Percentiles rank a stretch among this genome's conserved stretches.
These are phyloP conservation scores for Elaeis guineensis DNA, from an alignment of 176 grass and related monocot species.

Conservation along the genomic window DNA sequence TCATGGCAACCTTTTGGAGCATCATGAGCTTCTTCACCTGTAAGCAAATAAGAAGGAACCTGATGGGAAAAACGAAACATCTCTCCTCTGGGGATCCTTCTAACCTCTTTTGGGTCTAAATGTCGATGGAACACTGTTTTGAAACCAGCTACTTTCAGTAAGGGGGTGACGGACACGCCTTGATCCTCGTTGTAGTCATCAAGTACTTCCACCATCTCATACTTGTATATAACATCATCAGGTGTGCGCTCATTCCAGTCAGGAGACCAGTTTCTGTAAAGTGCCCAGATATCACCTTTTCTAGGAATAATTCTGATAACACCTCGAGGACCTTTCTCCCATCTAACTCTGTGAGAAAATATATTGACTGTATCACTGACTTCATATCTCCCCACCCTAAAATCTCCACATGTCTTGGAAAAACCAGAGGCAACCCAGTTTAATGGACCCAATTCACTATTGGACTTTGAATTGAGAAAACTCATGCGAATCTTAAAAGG, in stretches of 20 bases:
- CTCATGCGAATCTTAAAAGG: slow-evolving; percentile 64
- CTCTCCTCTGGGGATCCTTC: slow-evolving; percentile 50
- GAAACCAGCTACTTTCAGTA: slow-evolving; percentile 64
- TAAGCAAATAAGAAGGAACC: slow-evolving; percentile 56
- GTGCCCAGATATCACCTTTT: slow-evolving; percentile 65
- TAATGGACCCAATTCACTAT: slow-evolving; percentile 52
- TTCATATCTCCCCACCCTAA: slow-evolving; percentile 55
- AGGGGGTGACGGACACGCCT: slow-evolving; percentile 37
- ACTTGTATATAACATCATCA: slow-evolving; percentile 51
- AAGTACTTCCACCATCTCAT: slow-evolving; percentile 57
- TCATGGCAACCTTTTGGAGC: slow-evolving; percentile 65
- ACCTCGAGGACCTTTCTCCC: slow-evolving; percentile 45
- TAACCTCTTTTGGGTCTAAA: slow-evolving; percentile 25
- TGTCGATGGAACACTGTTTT: slow-evolving; percentile 49
- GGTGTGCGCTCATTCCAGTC: slow-evolving; percentile 56
- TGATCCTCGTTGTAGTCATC: slow-evolving; percentile 36
- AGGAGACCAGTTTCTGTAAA: slow-evolving; percentile 56
- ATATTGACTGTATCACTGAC: slow-evolving; percentile 61
- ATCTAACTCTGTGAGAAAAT: slow-evolving; percentile 56
- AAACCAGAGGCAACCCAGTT: slow-evolving; percentile 58
- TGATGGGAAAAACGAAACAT: slow-evolving; percentile 74
- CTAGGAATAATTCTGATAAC: slow-evolving; percentile 51
- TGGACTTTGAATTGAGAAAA: slow-evolving; percentile 69
- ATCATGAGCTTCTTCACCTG: slow-evolving; percentile 53
- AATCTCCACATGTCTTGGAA: slow-evolving; percentile 61